phyloP scores from a whole-genome alignment of 129 eudicot species.

The Apium graveolens region DNA sequence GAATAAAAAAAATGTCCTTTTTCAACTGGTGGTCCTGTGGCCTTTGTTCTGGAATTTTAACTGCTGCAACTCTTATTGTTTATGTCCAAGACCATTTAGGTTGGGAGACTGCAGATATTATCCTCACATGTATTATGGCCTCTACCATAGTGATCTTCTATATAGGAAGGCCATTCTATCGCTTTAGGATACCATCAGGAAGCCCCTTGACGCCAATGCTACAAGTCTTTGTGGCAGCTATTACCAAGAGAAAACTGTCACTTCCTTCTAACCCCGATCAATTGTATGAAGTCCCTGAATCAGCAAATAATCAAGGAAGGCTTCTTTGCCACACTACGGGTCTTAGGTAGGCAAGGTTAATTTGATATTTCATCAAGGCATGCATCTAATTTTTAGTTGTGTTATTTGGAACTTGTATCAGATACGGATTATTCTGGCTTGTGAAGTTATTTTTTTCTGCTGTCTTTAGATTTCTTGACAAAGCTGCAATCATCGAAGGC shows the following conservation, averaged over 20 bases:
- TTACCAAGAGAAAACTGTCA: conserved; percentile 52
- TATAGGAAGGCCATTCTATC: conserved; percentile 59
- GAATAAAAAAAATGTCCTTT: conserved; percentile 61
- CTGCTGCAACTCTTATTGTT: conserved; percentile 71
- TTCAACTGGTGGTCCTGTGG: conserved; percentile 81
- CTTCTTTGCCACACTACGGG: conserved; percentile 49
- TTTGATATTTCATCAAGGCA: not conserved
- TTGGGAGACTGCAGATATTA: conserved; percentile 62
- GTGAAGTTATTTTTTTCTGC: not conserved
- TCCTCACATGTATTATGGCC: conserved; percentile 50
- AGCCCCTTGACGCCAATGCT: conserved; percentile 62
- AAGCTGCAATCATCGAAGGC: conserved; percentile 55
- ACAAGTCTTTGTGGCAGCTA: conserved; percentile 70
- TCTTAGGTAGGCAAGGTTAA: conserved; percentile 41
- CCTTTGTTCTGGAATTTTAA: conserved; percentile 58
- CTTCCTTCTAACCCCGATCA: conserved; percentile 40
- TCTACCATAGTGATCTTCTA: conserved; percentile 36
- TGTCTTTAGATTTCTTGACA: conserved; percentile 53
- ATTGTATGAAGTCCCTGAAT: conserved; percentile 40
- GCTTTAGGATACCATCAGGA: conserved; percentile 40
- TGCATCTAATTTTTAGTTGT: not conserved
- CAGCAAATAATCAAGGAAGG: conserved; percentile 35
- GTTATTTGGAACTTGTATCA: not conserved
- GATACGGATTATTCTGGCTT: not conserved
- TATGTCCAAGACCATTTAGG: conserved; percentile 61